Evolutionary conservation across 148 eudicot genomes (phyloP).

Genomic region (Vaccinium vitisidaea): DNA sequence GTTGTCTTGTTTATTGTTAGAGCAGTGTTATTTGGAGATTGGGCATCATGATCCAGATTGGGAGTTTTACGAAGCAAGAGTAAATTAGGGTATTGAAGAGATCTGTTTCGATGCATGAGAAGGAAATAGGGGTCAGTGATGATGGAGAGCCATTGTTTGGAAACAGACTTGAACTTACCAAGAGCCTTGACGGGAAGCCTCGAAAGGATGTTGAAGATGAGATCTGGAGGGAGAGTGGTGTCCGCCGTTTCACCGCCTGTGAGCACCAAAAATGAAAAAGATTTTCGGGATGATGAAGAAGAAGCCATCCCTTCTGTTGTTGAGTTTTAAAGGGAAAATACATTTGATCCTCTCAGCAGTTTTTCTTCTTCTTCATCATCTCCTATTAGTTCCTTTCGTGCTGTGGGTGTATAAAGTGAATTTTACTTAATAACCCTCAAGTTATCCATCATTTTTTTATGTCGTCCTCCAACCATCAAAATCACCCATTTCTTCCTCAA

Average conservation of each 20-base stretch:
- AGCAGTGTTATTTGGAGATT: neutral
- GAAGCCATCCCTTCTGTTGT: neutral
- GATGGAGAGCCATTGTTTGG: slow-evolving; percentile 19
- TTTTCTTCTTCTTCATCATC: too few species aligned
- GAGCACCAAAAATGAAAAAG: neutral
- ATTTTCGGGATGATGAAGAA: neutral
- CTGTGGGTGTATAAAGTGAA: too few species aligned
- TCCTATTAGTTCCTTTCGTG: too few species aligned
- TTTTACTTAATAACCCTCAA: too few species aligned
- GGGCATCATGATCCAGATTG: neutral
- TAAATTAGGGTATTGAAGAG: slow-evolving; percentile 20
- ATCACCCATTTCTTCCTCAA: too few species aligned
- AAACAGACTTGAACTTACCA: slow-evolving; percentile 25
- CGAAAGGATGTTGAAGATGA: slow-evolving; percentile 22
- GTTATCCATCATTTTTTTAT: too few species aligned
- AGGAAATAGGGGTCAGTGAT: slow-evolving; percentile 22
- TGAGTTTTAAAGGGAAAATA: too few species aligned
- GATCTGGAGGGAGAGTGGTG: slow-evolving; percentile 15
- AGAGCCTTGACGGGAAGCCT: slow-evolving; percentile 22
- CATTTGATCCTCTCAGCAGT: too few species aligned
- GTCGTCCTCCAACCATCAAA: too few species aligned
- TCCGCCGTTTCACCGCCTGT: neutral
- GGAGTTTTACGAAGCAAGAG: neutral
- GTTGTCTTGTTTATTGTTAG: neutral
- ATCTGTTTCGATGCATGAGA: slow-evolving; percentile 13